These are phyloP conservation scores for Cocos nucifera DNA, from an alignment of 176 grass and related monocot genomes.

Conservation along the genomic window DNA sequence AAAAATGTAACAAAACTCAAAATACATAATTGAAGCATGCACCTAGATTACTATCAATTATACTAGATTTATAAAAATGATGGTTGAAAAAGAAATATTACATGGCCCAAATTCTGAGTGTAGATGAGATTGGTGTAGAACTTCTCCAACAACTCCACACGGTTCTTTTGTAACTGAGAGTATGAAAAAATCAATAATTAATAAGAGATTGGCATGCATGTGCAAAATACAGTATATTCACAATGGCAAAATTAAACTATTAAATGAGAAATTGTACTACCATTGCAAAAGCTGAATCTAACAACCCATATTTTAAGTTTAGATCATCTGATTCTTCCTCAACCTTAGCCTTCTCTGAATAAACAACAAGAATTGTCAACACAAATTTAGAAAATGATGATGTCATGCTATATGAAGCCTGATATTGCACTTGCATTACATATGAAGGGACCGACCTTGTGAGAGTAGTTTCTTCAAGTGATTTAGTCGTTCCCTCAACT, in stretches of 20 bases:
- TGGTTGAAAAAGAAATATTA: conserved; percentile 18
- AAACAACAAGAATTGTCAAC: conserved; percentile 14
- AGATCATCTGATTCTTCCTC: conserved; percentile 37
- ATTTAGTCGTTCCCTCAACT: conserved; percentile 46
- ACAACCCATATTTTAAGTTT: conserved; percentile 26
- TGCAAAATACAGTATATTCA: no score
- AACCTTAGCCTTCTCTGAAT: conserved; percentile 59
- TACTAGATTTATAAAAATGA: background rate
- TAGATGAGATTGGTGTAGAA: conserved; percentile 36
- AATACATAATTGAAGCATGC: no score
- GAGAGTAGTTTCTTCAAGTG: conserved; percentile 44
- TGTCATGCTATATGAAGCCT: no score
- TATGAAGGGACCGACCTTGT: conserved; percentile 25
- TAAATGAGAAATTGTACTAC: conserved; percentile 29
- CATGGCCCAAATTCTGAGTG: conserved; percentile 33
- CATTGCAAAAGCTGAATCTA: conserved; percentile 48
- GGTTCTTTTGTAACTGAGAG: conserved; percentile 41
- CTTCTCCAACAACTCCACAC: conserved; percentile 26
- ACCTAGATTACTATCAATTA: no score
- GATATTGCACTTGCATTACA: background rate
- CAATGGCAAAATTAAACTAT: no score
- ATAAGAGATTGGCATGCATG: background rate
- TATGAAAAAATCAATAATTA: conserved; percentile 1
- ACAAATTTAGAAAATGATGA: conserved; percentile 4
- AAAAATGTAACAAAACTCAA: no score